Evolutionary conservation across 306 rosid genomes (phyloP).

Genomic region (Casuarina equisetifolia): DNA sequence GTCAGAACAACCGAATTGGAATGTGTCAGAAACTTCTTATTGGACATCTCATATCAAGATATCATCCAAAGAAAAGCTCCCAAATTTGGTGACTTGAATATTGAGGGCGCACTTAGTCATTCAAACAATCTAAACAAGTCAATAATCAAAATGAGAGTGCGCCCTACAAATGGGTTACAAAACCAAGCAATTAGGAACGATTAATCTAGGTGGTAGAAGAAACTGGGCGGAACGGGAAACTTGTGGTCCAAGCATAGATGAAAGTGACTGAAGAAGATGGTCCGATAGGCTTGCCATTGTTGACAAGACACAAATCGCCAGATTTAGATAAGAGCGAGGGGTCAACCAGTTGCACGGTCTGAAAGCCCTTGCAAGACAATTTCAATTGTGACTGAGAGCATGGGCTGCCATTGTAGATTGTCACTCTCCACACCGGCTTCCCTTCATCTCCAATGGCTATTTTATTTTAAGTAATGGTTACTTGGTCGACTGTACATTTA

Average conservation of each 20-base stretch:
- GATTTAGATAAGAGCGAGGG: background rate
- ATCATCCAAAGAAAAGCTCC: too few species aligned
- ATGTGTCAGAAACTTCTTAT: too few species aligned
- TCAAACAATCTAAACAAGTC: too few species aligned
- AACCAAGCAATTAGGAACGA: too few species aligned
- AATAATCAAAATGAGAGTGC: too few species aligned
- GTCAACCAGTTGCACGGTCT: background rate
- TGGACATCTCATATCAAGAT: too few species aligned
- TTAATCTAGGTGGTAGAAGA: too few species aligned
- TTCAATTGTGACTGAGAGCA: conserved; percentile 19
- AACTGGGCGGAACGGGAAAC: too few species aligned
- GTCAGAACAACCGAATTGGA: too few species aligned
- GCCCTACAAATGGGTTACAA: too few species aligned
- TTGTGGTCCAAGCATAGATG: conserved; percentile 29
- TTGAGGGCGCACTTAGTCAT: too few species aligned
- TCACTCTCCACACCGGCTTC: conserved; percentile 1
- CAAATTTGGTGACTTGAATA: too few species aligned
- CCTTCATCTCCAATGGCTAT: background rate
- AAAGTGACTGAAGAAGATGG: background rate
- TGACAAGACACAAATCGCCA: conserved; percentile 12
- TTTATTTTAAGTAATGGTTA: background rate
- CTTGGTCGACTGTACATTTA: background rate
- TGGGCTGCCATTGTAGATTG: conserved; percentile 12
- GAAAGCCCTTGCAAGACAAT: conserved; percentile 24
- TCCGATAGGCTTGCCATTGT: conserved; percentile 3